Conservation (phyloP, 1,284 basidiomycete genomes). For the Cryptococcus sp. region DNA sequence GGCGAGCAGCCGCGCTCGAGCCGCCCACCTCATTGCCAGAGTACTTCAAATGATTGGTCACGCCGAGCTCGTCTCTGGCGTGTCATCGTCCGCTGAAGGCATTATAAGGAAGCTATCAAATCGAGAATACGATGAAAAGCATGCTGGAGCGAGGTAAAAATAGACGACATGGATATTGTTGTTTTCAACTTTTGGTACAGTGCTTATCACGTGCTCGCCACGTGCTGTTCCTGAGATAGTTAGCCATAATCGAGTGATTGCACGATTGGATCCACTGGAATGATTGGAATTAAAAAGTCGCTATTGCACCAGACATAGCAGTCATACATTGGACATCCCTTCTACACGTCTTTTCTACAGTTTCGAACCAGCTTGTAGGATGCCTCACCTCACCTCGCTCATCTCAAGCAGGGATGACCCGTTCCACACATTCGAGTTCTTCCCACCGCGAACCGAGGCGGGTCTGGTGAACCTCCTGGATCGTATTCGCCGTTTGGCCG, state of each 20-base stretch:
- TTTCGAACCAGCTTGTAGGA: background rate
- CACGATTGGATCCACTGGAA: background rate
- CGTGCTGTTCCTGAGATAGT: no score
- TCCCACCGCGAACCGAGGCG: conserved; percentile 90
- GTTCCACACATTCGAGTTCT: conserved; percentile 91
- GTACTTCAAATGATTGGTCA: background rate
- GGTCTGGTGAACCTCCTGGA: conserved; percentile 83
- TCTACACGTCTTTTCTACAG: background rate
- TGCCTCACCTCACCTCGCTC: conserved; percentile 22
- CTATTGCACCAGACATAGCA: background rate
- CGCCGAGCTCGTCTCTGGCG: background rate
- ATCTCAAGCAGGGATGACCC: conserved; percentile 51
- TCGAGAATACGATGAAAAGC: no score
- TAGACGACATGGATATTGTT: no score
- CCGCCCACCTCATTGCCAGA: conserved; percentile 10
- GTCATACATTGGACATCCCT: background rate
- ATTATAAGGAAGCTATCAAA: no score
- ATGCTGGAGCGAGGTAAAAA: no score
- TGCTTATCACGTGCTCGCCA: no score
- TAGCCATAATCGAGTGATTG: no score
- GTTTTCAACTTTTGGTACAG: no score
- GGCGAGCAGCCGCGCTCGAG: conserved; percentile 20
- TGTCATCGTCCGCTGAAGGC: no score
- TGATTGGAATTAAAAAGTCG: background rate
- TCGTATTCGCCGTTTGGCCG: conserved; percentile 72